Percentiles rank a stretch among this genome's conserved stretches.
These are phyloP conservation scores for Globisporangium perplexum DNA, from an alignment of 352 stramenopile species.

Conservation along the genomic window DNA sequence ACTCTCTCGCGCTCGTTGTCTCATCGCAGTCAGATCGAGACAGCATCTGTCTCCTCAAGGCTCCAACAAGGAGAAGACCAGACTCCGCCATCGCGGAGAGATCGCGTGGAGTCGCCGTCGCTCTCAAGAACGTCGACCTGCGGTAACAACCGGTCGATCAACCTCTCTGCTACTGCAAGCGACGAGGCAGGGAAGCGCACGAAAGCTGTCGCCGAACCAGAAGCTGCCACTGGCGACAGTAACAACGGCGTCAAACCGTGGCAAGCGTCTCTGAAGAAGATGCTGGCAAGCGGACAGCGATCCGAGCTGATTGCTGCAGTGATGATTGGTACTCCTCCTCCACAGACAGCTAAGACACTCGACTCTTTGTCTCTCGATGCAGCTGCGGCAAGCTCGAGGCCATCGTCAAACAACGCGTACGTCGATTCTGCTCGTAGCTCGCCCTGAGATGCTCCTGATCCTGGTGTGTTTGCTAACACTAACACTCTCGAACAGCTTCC, in stretches of 20 bases:
- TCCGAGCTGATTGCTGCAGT: neutral
- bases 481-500: neutral
- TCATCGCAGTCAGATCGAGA: slow-evolving; percentile 13
- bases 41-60: neutral
- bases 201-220: too few species aligned
- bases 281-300: slow-evolving; percentile 37
- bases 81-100: neutral
- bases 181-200: neutral
- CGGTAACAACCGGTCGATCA: neutral
- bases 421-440: too few species aligned
- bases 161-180: neutral
- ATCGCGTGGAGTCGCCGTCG: neutral
- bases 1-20: slow-evolving; percentile 34
- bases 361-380: neutral
- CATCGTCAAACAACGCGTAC: slow-evolving; percentile 6
- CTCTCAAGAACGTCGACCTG: neutral
- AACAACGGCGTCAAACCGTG: slow-evolving; percentile 20
- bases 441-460: too few species aligned
- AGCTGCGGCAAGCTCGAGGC: neutral
- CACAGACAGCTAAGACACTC: slow-evolving; percentile 2
- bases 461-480: neutral
- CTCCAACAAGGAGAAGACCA: slow-evolving; percentile 1
- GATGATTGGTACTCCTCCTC: neutral
- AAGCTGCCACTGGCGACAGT: neutral
- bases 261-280: slow-evolving; percentile 54